Evolutionary conservation across 2,329 filamentous ascomycete species (phyloP).

Genomic region (Beauveria rudraprayagi): DNA sequence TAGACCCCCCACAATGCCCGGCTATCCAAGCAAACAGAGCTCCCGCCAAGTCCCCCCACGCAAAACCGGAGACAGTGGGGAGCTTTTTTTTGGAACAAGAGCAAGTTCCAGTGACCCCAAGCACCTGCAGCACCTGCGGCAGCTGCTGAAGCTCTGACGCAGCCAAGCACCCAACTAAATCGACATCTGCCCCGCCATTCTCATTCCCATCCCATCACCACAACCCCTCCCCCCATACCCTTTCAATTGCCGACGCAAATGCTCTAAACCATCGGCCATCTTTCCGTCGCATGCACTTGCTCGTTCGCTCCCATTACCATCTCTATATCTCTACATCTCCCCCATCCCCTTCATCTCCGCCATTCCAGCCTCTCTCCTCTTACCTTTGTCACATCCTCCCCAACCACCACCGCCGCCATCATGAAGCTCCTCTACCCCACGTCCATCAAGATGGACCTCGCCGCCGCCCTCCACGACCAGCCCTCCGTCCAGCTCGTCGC

Average conservation of each 20-base stretch:
- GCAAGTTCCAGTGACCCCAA: not conserved
- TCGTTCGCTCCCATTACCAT: not conserved
- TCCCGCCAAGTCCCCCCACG: not conserved
- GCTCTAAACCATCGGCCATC: not conserved
- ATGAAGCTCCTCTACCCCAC: conserved; percentile 64
- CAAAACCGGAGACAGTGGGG: not conserved
- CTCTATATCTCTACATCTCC: not conserved
- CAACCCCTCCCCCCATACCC: not conserved
- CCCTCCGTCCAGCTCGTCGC: not conserved
- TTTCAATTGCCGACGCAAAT: conserved; percentile 8
- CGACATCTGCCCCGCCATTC: conserved; percentile 1
- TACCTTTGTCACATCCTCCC: not conserved
- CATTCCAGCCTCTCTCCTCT: not conserved
- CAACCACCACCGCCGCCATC: conserved; percentile 14
- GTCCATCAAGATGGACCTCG: conserved; percentile 48
- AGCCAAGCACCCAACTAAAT: not conserved
- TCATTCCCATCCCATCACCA: not conserved
- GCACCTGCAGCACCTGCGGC: not conserved
- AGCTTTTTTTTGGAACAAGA: not conserved
- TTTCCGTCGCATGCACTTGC: not conserved
- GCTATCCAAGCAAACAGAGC: not conserved
- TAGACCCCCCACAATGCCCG: not conserved
- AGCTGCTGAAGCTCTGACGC: not conserved
- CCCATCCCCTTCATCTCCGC: no score
- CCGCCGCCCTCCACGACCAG: conserved; percentile 14